These are phyloP conservation scores for Tagetes patula DNA, from an alignment of 129 eudicot species.

Conservation along the genomic window DNA sequence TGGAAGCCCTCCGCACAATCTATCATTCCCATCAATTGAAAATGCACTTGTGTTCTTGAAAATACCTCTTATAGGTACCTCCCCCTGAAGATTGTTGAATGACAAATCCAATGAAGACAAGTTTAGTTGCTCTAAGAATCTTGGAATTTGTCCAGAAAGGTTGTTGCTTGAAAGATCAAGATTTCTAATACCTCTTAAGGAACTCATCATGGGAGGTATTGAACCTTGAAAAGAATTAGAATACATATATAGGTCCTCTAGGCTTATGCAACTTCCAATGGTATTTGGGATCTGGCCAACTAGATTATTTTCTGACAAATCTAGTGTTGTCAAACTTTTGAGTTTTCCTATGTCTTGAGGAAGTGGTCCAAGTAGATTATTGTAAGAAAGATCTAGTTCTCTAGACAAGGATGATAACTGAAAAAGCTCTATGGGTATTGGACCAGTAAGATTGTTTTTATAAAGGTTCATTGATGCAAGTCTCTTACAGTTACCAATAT, in stretches of 20 bases:
- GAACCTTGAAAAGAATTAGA: conserved; percentile 34
- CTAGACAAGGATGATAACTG: conserved; percentile 23
- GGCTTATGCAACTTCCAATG: conserved; percentile 33
- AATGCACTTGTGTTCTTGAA: conserved; percentile 32
- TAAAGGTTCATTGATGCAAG: conserved; percentile 22
- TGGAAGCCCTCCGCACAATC: conserved; percentile 40
- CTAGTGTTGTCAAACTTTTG: conserved; percentile 15
- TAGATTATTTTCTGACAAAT: conserved; percentile 31
- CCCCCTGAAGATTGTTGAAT: conserved; percentile 37
- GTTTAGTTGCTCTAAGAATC: conserved; percentile 28
- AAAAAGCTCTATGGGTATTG: conserved; percentile 32
- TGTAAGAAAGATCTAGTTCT: conserved; percentile 26
- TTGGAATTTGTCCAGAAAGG: conserved; percentile 37
- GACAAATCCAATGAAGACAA: conserved; percentile 34
- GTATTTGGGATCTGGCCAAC: conserved; percentile 27
- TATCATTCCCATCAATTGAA: conserved; percentile 26
- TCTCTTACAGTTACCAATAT: conserved; percentile 32
- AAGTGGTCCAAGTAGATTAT: conserved; percentile 33
- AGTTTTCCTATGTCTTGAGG: conserved; percentile 36
- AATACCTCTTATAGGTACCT: conserved; percentile 35
- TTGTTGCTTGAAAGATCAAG: conserved; percentile 40
- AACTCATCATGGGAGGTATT: conserved; percentile 20
- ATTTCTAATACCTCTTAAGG: conserved; percentile 20
- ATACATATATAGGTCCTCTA: conserved; percentile 20
- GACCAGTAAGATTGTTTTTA: conserved; percentile 31